Conservation (phyloP, 805 yeast genomes). For the Saccharomyces paradoxus region DNA sequence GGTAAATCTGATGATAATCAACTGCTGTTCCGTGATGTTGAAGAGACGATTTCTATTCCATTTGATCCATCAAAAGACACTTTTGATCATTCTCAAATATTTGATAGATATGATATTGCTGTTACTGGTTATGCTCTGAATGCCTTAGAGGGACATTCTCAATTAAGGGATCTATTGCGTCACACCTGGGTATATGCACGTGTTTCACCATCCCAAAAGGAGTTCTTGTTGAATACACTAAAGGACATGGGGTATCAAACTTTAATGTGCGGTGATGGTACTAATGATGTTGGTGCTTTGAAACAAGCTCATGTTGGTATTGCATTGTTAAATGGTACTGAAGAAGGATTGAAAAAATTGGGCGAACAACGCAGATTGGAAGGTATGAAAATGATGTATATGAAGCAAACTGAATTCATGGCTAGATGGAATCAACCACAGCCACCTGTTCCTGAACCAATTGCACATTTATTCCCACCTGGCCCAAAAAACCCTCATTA, state of each 20-base stretch:
- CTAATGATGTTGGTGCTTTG: slow-evolving; percentile 98
- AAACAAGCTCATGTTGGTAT: slow-evolving; percentile 98
- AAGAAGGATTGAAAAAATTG: slow-evolving; percentile 82
- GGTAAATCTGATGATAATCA: slow-evolving; percentile 53
- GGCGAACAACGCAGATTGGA: slow-evolving; percentile 72
- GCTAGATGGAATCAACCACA: slow-evolving; percentile 74
- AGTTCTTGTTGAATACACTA: slow-evolving; percentile 72
- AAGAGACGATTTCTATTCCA: slow-evolving; percentile 64
- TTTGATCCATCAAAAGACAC: slow-evolving; percentile 45
- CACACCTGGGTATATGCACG: slow-evolving; percentile 97
- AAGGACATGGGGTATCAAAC: slow-evolving; percentile 88
- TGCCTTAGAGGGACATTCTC: slow-evolving; percentile 55
- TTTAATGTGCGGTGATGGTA: slow-evolving; percentile 99
- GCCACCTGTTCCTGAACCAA: slow-evolving; percentile 74
- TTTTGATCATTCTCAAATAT: slow-evolving; percentile 37
- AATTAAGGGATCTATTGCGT: slow-evolving; percentile 64
- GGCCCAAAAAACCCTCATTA: slow-evolving; percentile 88
- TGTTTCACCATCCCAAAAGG: slow-evolving; percentile 94
- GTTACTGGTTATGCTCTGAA: slow-evolving; percentile 86
- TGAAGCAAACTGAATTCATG: slow-evolving; percentile 76
- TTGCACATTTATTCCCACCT: slow-evolving; percentile 95
- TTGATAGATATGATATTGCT: slow-evolving; percentile 72
- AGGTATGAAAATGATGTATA: slow-evolving; percentile 57
- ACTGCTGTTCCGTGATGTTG: slow-evolving; percentile 78
- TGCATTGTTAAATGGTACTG: slow-evolving; percentile 95